These are phyloP conservation scores for Leishmania tropica DNA, from an alignment of 208 protist genomes.

Conservation along the genomic window DNA sequence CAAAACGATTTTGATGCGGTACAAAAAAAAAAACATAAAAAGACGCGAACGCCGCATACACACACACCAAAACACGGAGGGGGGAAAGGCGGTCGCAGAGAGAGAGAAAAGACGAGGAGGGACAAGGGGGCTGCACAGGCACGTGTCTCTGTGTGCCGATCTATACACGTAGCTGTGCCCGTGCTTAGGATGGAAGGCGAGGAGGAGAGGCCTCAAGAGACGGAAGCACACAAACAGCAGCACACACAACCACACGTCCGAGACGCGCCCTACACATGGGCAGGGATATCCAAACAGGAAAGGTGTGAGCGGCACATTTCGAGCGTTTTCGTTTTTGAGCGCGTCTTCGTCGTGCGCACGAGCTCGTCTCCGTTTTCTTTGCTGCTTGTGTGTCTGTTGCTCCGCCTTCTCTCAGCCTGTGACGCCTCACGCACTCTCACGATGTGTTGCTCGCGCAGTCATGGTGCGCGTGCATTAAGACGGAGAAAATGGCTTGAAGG, in stretches of 20 bases:
- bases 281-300: neutral
- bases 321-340: neutral
- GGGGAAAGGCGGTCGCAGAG: neutral
- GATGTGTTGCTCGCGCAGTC: neutral
- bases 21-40: neutral
- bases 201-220: neutral
- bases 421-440: neutral
- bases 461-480: neutral
- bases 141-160: neutral
- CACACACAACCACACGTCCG: neutral
- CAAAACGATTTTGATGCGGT: neutral
- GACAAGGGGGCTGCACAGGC: neutral
- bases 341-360: neutral
- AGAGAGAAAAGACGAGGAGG: neutral
- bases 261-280: neutral
- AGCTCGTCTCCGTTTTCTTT: neutral
- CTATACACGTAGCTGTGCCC: neutral
- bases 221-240: neutral
- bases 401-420: neutral
- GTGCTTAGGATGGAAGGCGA: neutral
- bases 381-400: neutral
- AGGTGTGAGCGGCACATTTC: neutral
- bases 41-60: neutral
- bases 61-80: neutral
- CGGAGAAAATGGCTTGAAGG: constrained; percentile 39